Percentiles rank a stretch among this genome's conserved stretches.
These are phyloP conservation scores for Dictyophora rubrovolvata DNA, from an alignment of 768 basidiomycete genomes.

Conservation along the genomic window DNA sequence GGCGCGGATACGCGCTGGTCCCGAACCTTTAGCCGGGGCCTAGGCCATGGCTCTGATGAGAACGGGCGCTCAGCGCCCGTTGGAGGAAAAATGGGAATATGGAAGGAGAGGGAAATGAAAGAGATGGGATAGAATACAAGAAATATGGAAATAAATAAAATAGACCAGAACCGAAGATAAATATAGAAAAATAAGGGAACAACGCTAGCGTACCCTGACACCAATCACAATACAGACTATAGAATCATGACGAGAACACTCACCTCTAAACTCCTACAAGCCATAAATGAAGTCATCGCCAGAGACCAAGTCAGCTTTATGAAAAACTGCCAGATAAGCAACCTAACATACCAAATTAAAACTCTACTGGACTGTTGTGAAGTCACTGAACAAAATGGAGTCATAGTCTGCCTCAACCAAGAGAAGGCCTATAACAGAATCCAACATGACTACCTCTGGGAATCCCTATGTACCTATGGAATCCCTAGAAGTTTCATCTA, in stretches of 20 bases:
- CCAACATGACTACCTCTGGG: conserved; percentile 14
- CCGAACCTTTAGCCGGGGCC: too few species aligned
- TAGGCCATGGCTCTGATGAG: too few species aligned
- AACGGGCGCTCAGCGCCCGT: too few species aligned
- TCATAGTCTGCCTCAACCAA: conserved; percentile 11
- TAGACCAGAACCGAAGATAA: too few species aligned
- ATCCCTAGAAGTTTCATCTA: conserved; percentile 15
- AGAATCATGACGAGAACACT: conserved; percentile 16
- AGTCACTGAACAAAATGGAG: conserved; percentile 11
- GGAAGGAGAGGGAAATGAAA: too few species aligned
- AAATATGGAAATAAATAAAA: too few species aligned
- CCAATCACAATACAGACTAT: conserved; percentile 17
- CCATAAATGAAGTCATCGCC: conserved; percentile 1
- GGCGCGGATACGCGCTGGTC: too few species aligned
- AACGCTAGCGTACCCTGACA: too few species aligned
- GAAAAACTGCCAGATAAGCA: conserved; percentile 8
- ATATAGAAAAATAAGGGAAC: too few species aligned
- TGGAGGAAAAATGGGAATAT: too few species aligned
- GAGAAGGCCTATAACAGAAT: conserved; percentile 17
- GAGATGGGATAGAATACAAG: too few species aligned
- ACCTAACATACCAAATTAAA: conserved; percentile 11
- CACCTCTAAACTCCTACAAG: conserved; percentile 1
- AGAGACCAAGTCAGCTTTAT: conserved; percentile 15
- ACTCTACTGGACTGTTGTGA: conserved; percentile 11
- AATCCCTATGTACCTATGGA: conserved; percentile 1